Evolutionary conservation across 306 rosid species (phyloP), one percentile per base, ranked within the genome.

Genomic region (Delonix regia): DNA sequence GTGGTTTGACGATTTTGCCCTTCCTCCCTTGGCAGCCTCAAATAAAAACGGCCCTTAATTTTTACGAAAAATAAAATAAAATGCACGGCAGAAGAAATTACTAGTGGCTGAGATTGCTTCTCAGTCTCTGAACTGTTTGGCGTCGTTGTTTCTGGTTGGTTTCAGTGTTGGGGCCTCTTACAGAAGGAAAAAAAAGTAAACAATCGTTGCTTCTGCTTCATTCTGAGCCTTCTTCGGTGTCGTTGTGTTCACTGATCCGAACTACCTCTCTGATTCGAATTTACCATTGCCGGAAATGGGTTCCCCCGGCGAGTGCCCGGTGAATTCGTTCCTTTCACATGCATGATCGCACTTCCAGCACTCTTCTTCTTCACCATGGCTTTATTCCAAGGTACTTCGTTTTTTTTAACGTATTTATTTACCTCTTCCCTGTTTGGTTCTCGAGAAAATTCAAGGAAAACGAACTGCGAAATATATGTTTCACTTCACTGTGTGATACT

Each of bases 41-140:
- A 88, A 85, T 78, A 71, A 86, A 78, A 73, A 53, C 42, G 39
- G 2, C 55, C 7, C 49, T 6, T 55, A 7, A 2, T 9, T 56
- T 56, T 38, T 68, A 9, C 2, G 22, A 34, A 38, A 16, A 77
- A 42, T 41, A 59, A 66, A 72, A 22, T 25, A 80, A 86, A 84
- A 75, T 82, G 24, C 71, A 3, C 25, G 48, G 55, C 76, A 66
- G 69, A 68, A 63, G 78, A 88, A 93, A 89, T 82, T 70, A 25
- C 22, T 93, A 71, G 97, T 93, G 98, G 98, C 93, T 90, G 91
- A 90, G 91, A 89, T 85, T 88, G 75, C 83, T 87, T 80, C 75
- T 76, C 77, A 80, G 14, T 69, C 48, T 52, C 38, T 7, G 22
- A 47, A 82, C 51, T 62, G 75, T 76, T 77, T 63, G 79, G 66